phyloP scores from a whole-genome alignment of 306 rosid species.

The Vigna mungo region DNA sequence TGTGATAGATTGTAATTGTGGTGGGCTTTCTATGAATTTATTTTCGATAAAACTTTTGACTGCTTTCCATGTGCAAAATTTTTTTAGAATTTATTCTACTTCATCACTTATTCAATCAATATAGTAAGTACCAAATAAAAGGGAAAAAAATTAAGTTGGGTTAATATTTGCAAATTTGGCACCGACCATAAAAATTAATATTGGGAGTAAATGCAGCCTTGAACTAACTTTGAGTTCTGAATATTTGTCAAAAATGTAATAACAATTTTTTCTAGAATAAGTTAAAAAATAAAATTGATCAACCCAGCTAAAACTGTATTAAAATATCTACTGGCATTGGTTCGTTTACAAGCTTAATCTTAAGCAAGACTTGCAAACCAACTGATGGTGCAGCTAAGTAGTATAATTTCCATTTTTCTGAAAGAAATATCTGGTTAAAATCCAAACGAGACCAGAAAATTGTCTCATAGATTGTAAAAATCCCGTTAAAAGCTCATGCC shows the following conservation, averaged over 20 bases:
- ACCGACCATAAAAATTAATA: background rate
- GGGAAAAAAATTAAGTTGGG: too few species aligned
- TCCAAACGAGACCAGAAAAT: background rate
- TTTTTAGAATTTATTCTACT: background rate
- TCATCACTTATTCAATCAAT: background rate
- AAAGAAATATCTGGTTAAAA: background rate
- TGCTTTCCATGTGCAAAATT: background rate
- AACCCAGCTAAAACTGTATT: too few species aligned
- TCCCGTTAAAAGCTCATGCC: too few species aligned
- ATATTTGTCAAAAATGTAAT: too few species aligned
- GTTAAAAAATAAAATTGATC: too few species aligned
- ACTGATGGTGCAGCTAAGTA: background rate
- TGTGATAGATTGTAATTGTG: constrained; percentile 53
- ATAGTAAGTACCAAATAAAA: background rate
- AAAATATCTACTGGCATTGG: too few species aligned
- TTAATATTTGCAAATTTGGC: background rate
- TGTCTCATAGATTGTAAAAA: background rate
- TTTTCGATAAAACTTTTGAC: background rate
- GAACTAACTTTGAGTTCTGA: too few species aligned
- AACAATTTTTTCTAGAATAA: too few species aligned
- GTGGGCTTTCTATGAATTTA: constrained; percentile 24
- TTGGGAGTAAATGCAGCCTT: too few species aligned
- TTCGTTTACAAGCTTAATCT: background rate
- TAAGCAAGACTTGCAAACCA: background rate
- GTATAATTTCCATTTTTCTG: background rate